Evolutionary conservation across 2,329 filamentous ascomycete species (phyloP).

Genomic region (Diaporthe capsici): DNA sequence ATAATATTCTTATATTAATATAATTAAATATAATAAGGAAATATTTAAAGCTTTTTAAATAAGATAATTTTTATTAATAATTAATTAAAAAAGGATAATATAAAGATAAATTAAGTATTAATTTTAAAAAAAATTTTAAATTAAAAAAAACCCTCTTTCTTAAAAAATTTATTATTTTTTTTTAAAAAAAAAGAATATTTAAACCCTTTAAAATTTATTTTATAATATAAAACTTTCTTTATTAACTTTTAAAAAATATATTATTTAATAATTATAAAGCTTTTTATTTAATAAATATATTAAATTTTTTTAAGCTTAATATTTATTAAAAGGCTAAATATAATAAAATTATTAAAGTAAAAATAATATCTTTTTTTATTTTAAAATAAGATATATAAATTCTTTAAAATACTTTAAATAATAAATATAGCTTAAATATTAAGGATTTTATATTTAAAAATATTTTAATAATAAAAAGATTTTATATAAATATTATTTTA

Average conservation of each 20-base stretch:
- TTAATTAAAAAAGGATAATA: neutral
- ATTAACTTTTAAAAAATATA: too few relatives aligned
- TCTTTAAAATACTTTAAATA: too few relatives aligned
- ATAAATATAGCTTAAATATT: too few relatives aligned
- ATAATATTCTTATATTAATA: neutral
- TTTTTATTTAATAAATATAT: neutral
- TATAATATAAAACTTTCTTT: neutral
- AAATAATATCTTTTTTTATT: too few relatives aligned
- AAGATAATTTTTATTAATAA: neutral
- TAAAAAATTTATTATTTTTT: neutral
- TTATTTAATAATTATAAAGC: too few relatives aligned
- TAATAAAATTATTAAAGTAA: too few relatives aligned
- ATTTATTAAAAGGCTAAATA: too few relatives aligned
- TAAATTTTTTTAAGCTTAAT: rapidly evolving
- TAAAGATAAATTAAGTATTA: neutral
- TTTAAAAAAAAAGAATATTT: neutral
- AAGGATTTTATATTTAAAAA: too few relatives aligned
- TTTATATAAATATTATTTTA: too few relatives aligned
- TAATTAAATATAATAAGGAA: neutral
- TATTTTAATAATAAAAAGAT: too few relatives aligned
- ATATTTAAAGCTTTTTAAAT: neutral
- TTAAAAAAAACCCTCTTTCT: neutral
- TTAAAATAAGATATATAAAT: too few relatives aligned
- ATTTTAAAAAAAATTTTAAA: neutral
- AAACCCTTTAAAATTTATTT: too few relatives aligned